Evolutionary conservation across 2,329 filamentous ascomycete species (phyloP).

Genomic region (Sporothrix pallida): DNA sequence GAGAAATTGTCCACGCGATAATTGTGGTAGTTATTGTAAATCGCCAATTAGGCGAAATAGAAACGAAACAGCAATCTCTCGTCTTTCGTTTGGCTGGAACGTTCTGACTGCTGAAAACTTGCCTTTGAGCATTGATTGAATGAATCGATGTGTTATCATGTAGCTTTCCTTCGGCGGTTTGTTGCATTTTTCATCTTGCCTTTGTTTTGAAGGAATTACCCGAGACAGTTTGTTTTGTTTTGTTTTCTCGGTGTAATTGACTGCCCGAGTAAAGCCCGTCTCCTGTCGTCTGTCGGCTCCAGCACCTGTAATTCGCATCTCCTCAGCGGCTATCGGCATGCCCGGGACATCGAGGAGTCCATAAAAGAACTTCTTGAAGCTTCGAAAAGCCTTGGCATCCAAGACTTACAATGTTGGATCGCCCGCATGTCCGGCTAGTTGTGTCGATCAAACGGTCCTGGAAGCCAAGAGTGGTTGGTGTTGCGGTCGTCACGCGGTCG

Average conservation of each 20-base stretch:
- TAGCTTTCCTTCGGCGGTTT: not conserved
- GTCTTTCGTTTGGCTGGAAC: not conserved
- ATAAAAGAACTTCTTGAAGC: slow-evolving; percentile 14
- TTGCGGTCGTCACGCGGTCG: not conserved
- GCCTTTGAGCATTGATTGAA: not conserved
- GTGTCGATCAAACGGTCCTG: slow-evolving; percentile 16
- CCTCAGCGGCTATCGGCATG: not conserved
- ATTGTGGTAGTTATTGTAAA: not conserved
- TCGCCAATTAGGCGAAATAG: slow-evolving; percentile 7
- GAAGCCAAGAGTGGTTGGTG: not conserved
- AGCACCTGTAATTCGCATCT: not conserved
- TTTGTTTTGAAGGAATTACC: slow-evolving; percentile 8
- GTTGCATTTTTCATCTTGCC: not conserved
- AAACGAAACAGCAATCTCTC: slow-evolving; percentile 19
- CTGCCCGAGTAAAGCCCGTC: not conserved
- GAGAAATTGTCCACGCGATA: not conserved
- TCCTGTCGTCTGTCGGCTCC: not conserved
- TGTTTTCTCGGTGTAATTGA: not conserved
- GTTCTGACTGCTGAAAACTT: not conserved
- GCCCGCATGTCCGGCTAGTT: not conserved
- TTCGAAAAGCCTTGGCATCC: slow-evolving; percentile 19
- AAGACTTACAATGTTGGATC: slow-evolving; percentile 17
- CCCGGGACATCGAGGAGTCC: not conserved
- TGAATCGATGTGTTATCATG: too few species aligned
- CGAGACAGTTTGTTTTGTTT: slow-evolving; percentile 15